Conservation (phyloP, 2,329 filamentous ascomycete genomes). For the Verticillium isaacii region DNA sequence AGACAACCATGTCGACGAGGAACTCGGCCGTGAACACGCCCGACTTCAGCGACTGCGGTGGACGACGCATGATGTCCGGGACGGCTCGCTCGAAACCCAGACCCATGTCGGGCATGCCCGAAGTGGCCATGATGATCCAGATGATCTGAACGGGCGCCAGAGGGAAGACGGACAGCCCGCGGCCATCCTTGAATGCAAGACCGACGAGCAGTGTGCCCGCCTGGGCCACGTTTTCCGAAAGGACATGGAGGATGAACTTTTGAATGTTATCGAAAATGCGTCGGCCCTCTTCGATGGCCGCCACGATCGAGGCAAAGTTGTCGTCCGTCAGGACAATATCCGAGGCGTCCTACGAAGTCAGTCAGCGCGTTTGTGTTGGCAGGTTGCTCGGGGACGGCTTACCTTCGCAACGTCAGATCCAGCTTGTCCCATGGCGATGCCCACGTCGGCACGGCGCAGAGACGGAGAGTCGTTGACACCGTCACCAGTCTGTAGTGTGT, state of each 20-base stretch:
- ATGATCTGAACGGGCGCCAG: conserved; percentile 72
- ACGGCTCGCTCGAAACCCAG: conserved; percentile 68
- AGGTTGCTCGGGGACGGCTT: neutral
- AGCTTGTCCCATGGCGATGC: conserved; percentile 62
- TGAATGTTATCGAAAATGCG: conserved; percentile 73
- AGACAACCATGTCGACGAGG: conserved; percentile 62
- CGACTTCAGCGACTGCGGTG: conserved; percentile 56
- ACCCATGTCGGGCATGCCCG: conserved; percentile 71
- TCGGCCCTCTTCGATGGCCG: conserved; percentile 66
- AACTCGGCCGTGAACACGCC: conserved; percentile 66
- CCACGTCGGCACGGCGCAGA: conserved; percentile 64
- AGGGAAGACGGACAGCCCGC: conserved; percentile 65
- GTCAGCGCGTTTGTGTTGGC: neutral
- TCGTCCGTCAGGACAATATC: conserved; percentile 69
- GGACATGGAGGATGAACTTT: conserved; percentile 66
- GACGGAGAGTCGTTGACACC: conserved; percentile 72
- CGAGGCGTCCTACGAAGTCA: conserved; percentile 37
- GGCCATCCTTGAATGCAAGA: conserved; percentile 64
- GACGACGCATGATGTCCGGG: conserved; percentile 63
- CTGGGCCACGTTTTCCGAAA: conserved; percentile 68
- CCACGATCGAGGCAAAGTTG: conserved; percentile 69
- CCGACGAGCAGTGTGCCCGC: conserved; percentile 66
- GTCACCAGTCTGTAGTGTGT: conserved; percentile 51
- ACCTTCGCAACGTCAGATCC: conserved; percentile 61
- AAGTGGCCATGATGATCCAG: conserved; percentile 80